phyloP scores from a whole-genome alignment of 2,329 filamentous ascomycete species.

The Fusarium cyanostomum region DNA sequence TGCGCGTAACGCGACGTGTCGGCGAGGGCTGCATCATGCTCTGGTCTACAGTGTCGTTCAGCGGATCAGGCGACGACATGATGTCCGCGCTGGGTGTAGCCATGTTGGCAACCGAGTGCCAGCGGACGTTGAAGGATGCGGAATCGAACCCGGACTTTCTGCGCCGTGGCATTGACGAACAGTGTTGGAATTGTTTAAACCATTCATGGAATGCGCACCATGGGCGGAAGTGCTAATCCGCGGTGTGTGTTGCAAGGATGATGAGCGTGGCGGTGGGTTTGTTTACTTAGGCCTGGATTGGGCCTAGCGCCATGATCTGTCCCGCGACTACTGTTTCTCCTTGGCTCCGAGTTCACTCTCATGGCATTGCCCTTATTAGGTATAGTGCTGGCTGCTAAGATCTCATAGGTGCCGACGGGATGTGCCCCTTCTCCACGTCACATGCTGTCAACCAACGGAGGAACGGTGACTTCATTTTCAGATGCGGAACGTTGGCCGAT shows the following conservation, averaged over 20 bases:
- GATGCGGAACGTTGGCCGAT: conserved; percentile 36
- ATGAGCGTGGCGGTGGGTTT: conserved; percentile 32
- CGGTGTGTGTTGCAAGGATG: conserved; percentile 35
- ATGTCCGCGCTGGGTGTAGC: conserved; percentile 53
- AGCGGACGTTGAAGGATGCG: conserved; percentile 47
- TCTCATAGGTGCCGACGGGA: conserved; percentile 4
- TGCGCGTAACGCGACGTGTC: conserved; percentile 56
- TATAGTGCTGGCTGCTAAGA: conserved; percentile 12
- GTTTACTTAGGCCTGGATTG: conserved; percentile 44
- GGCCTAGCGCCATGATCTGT: conserved; percentile 33
- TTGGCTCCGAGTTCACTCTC: conserved; percentile 27
- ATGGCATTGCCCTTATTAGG: conserved; percentile 13
- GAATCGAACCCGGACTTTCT: conserved; percentile 36
- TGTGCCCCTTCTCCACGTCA: conserved; percentile 38
- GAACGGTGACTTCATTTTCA: conserved; percentile 41
- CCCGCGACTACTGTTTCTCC: conserved; percentile 42
- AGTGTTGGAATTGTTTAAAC: conserved; percentile 20
- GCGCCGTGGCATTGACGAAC: conserved; percentile 45
- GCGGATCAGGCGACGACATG: conserved; percentile 62
- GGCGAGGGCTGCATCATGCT: conserved; percentile 50
- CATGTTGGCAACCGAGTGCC: conserved; percentile 49
- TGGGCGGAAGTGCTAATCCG: conserved; percentile 20
- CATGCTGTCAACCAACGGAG: conserved; percentile 33
- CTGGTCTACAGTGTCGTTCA: conserved; percentile 52
- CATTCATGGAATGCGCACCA: conserved; percentile 37